These are phyloP conservation scores for Meyerozyma elateridarum DNA, from an alignment of 1,139 yeast genomes.

Conservation along the genomic window DNA sequence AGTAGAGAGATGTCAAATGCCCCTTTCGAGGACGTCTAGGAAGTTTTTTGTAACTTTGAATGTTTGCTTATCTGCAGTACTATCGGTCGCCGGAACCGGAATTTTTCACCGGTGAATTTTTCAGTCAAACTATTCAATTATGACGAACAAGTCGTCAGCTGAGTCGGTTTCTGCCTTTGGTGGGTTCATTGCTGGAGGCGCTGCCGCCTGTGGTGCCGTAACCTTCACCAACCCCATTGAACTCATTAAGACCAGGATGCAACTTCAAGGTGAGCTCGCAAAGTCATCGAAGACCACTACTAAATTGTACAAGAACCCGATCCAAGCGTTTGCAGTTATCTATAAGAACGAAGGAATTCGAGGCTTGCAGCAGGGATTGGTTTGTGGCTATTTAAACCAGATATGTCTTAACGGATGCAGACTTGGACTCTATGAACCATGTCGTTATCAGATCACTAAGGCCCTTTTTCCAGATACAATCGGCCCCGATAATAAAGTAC, in stretches of 20 bases:
- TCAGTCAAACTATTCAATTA: too few relatives aligned
- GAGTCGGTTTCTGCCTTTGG: conserved; percentile 63
- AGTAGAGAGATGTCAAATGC: too few relatives aligned
- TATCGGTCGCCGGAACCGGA: too few relatives aligned
- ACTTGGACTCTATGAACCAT: conserved; percentile 89
- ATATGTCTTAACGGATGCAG: conserved; percentile 90
- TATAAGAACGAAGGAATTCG: conserved; percentile 76
- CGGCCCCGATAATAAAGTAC: conserved; percentile 39
- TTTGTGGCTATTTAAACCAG: conserved; percentile 83
- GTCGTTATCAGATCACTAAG: conserved; percentile 56
- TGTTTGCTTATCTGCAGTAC: too few relatives aligned
- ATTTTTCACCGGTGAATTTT: too few relatives aligned
- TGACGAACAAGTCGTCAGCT: conserved; percentile 16
- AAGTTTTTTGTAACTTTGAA: too few relatives aligned
- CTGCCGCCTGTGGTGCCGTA: conserved; percentile 97
- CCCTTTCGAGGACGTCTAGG: too few relatives aligned
- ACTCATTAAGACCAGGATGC: conserved; percentile 91
- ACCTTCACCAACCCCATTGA: conserved; percentile 96
- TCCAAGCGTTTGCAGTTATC: conserved; percentile 79
- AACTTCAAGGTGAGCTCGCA: conserved; percentile 85
- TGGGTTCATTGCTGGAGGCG: conserved; percentile 88
- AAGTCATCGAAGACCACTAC: conserved; percentile 44
- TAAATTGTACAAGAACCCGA: conserved; percentile 68
- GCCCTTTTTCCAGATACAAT: conserved; percentile 47
- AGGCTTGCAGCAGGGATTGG: conserved; percentile 85